Conservation (phyloP, 257 asterid genomes). For the Vinca minor region DNA sequence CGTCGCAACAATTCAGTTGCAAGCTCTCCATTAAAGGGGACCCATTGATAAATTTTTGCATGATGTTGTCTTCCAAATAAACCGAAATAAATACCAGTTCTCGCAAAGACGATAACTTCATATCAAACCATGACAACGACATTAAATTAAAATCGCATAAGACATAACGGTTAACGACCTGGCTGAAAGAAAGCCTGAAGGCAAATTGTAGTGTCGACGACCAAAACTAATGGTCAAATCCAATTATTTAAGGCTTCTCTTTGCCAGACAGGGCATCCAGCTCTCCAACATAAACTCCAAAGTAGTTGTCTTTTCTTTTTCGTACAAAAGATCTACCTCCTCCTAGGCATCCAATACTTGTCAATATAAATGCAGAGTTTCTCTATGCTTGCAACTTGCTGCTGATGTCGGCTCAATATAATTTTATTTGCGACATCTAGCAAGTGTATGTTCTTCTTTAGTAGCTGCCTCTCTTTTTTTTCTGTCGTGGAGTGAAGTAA, state of each 20-base stretch:
- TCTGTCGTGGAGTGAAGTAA: not conserved
- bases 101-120: not conserved
- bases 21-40: not conserved
- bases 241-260: not conserved
- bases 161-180: not conserved
- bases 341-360: not conserved
- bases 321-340: too few relatives aligned
- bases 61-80: not conserved
- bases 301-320: not conserved
- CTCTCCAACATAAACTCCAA: not conserved
- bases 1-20: not conserved
- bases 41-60: not conserved
- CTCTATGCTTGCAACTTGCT: not conserved
- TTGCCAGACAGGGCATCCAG: not conserved
- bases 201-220: not conserved
- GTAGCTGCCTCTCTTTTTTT: not conserved
- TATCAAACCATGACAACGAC: not conserved
- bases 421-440: not conserved
- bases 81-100: not conserved
- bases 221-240: too few relatives aligned
- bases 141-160: not conserved
- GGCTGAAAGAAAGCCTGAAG: not conserved
- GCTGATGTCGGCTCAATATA: not conserved
- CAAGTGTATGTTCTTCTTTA: not conserved
- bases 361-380: not conserved